phyloP scores from a whole-genome alignment of 371 early-diverging fungal species.

The Mortierella sp. region DNA sequence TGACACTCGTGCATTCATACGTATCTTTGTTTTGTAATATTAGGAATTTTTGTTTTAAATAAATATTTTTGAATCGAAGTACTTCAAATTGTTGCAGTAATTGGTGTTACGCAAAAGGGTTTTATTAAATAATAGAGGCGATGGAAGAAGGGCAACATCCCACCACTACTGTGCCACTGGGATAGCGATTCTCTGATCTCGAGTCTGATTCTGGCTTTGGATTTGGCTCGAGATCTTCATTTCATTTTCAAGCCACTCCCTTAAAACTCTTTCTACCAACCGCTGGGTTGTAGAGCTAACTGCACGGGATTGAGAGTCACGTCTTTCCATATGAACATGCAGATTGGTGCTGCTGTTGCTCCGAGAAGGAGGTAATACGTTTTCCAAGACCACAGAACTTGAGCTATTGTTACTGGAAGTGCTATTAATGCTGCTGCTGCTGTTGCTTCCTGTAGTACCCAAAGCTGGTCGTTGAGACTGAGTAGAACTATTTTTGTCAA shows the following conservation, averaged over 20 bases:
- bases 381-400: slow-evolving; percentile 19
- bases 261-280: slow-evolving; percentile 61
- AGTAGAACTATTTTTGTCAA: not conserved
- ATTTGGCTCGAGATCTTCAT: not conserved
- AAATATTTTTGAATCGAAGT: too few relatives aligned
- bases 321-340: slow-evolving; percentile 16
- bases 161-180: slow-evolving; percentile 18
- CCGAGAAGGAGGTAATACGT: slow-evolving; percentile 25
- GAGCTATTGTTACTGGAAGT: not conserved
- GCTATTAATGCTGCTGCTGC: not conserved
- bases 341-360: slow-evolving; percentile 28
- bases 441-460: not conserved
- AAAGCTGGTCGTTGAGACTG: not conserved
- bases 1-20: too few relatives aligned
- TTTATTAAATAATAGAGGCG: too few relatives aligned
- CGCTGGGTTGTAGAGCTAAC: slow-evolving; percentile 48
- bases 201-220: not conserved
- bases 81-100: too few relatives aligned
- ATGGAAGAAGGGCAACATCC: not conserved
- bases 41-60: too few relatives aligned
- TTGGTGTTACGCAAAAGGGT: too few relatives aligned
- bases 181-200: slow-evolving; percentile 18
- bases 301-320: slow-evolving; percentile 13
- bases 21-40: not conserved
- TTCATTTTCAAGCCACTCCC: slow-evolving; percentile 61